Evolutionary conservation across 1,284 basidiomycete genomes (phyloP), one percentile per base, ranked within the genome.

Genomic region (Volvariella volvacea): DNA sequence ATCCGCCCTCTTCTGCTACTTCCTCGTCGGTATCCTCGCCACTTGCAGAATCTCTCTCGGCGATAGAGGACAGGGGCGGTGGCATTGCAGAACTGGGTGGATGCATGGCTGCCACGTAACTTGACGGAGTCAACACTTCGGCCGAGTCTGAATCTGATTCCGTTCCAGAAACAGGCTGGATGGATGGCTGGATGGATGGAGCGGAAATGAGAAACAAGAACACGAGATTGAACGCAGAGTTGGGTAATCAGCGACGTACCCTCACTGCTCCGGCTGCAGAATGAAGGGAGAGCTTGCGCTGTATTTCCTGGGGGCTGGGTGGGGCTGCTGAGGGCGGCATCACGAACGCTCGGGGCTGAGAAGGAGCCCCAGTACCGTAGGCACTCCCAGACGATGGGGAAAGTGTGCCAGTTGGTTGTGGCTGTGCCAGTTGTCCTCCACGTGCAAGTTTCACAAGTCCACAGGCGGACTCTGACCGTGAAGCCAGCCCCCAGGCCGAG

Each of bases 131-230:
- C 46, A 65, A 58, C 25, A 71, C 56, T 50, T 85, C 81, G 47
- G 78, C 71, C n/a, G 83, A 83, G 60, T 92, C 89, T 17, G 88
- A 88, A 61, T 92, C 90, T 22, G 88, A 90, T 59, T 92, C 90
- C 52, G 83, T 88, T 32, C 88, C 87, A 44, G 87, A 85, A 16
- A 83, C 68, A 40, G 38, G 67, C 61, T 31, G 68, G 52, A 20
- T 62, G 54, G 12, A 61, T 57, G 39, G 67, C 52, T 34, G 12
- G 12, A 28, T 28, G n/a, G n/a, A n/a, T 28, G 25, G 6, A 12
- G 12, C 12, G 12, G 6, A 28, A 28, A 6, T 6, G 25, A 12
- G 6, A 28, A 60, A 61, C 69, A 59, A 48, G 30, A 34, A 40
- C 33, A 21, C 37, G 15, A 41, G 30, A 45, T 42, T 45, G 37